Evolutionary conservation across 2,329 filamentous ascomycete species (phyloP).

Genomic region (Alternaria viburni): DNA sequence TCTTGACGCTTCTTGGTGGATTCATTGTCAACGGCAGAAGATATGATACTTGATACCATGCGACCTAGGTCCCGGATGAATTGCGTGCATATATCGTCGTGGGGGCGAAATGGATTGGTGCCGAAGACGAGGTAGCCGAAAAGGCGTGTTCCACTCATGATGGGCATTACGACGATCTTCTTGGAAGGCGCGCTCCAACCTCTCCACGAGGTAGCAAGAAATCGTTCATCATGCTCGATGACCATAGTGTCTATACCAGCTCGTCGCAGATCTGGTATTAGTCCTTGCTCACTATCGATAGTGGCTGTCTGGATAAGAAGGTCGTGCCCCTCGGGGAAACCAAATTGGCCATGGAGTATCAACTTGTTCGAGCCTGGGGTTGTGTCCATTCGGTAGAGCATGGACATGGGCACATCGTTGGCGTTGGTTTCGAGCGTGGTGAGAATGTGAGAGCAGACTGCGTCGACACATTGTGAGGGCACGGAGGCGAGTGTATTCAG

Average conservation of each 20-base stretch:
- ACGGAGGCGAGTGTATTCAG: slow-evolving; percentile 40
- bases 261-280: slow-evolving; percentile 38
- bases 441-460: slow-evolving; percentile 36
- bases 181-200: slow-evolving; percentile 35
- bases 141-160: slow-evolving; percentile 27
- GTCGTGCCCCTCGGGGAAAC: slow-evolving; percentile 34
- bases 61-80: slow-evolving; percentile 41
- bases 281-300: slow-evolving; percentile 31
- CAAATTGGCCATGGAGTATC: slow-evolving; percentile 34
- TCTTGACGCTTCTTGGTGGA: slow-evolving; percentile 32
- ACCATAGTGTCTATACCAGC: slow-evolving; percentile 27
- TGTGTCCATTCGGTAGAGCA: slow-evolving; percentile 36
- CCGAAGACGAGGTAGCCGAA: slow-evolving; percentile 44
- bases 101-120: slow-evolving; percentile 44
- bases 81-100: slow-evolving; percentile 40
- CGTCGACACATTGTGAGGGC: slow-evolving; percentile 26
- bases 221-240: slow-evolving; percentile 40
- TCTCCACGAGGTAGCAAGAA: slow-evolving; percentile 35
- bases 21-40: slow-evolving; percentile 28
- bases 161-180: slow-evolving; percentile 35
- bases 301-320: slow-evolving; percentile 30
- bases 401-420: slow-evolving; percentile 38
- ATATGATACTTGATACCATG: slow-evolving; percentile 41
- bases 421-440: slow-evolving; percentile 34
- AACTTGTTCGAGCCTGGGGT: slow-evolving; percentile 15